Base-by-base conservation (phyloP, 257 asterid species). In the Solanum medicagineum region DNA sequence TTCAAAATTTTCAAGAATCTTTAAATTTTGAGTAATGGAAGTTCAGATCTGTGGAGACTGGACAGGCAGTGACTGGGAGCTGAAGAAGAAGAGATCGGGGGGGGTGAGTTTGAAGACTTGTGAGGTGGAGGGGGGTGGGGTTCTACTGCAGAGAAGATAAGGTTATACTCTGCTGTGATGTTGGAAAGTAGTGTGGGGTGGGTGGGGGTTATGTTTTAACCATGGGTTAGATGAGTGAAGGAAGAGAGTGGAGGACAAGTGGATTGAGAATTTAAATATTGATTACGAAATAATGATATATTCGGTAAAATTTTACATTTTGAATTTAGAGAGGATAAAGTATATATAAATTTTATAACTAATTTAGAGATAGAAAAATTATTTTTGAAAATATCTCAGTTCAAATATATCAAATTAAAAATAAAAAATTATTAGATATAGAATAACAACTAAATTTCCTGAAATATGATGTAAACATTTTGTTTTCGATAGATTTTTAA, bases 291-390 rank as follows among this genome's bases (percentile, higher is more conserved):
- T 56, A 56, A 56, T 56, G 19, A 19, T 1, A 19, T 3, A 8
- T 7, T 19, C 1, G 19, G 2, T 8, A 7, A 17, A 56, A 56
- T 55, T 7, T 7, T 0, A 29, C 2, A 29, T 1, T 0, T 29
- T 29, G 29, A 29, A 29, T 29, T 29, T 29, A 29, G 1, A 29
- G 29, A 29, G 2, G 29, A 5, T 36, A 36, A 0, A 36, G 6
- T 49, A 10, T 49, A 11, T 11, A 15, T 1, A 49, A 4, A 49
- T 1, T 11, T 10, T 49, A 49, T 9, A 0, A 1, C 4, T 49
- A 11, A 1, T 0, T 49, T 0, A 4, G 4, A 4, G 4, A 10
- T 10, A 49, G 5, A 49, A 0, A 0, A 4, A 11, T 10, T 49
- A 11, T 51, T 11, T 6, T 4, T 1, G 5, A 49, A 2, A 49